These are phyloP conservation scores for Nakazawaea wyomingensis DNA, from an alignment of 805 yeast species.

Conservation along the genomic window DNA sequence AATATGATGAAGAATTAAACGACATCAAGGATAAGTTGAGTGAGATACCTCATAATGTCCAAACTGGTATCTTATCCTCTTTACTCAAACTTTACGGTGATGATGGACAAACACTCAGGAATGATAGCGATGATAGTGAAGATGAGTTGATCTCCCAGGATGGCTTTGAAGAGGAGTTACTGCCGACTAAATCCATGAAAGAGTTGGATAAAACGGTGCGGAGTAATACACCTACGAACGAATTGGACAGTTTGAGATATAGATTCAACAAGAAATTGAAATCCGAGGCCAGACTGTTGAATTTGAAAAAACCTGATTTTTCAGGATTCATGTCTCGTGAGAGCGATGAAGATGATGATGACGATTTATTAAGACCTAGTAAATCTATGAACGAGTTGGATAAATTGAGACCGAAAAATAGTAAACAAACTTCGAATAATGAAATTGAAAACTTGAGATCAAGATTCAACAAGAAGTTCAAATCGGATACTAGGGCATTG, in stretches of 20 bases:
- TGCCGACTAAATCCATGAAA: not conserved
- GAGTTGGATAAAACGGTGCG: slow-evolving; percentile 1
- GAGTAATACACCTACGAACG: not conserved
- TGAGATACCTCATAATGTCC: slow-evolving; percentile 36
- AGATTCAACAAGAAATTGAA: slow-evolving; percentile 8
- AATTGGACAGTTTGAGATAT: slow-evolving; percentile 1
- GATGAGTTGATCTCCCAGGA: not conserved
- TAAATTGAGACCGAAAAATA: not conserved
- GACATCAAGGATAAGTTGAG: slow-evolving; percentile 24
- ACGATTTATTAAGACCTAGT: not conserved
- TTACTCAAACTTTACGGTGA: slow-evolving; percentile 37
- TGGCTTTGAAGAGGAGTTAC: slow-evolving; percentile 1
- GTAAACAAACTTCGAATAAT: too few relatives aligned
- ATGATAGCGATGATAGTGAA: not conserved
- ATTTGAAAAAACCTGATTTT: not conserved
- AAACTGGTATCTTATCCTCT: slow-evolving; percentile 41
- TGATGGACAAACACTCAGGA: slow-evolving; percentile 13
- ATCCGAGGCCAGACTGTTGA: not conserved
- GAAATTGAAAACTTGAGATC: too few relatives aligned
- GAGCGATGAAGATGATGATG: not conserved
- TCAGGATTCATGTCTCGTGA: not conserved
- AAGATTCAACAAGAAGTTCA: not conserved
- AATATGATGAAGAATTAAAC: slow-evolving; percentile 8
- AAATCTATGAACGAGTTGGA: not conserved
- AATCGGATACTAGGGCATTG: not conserved